Base-by-base conservation (phyloP, 129 eudicot species). In the Artemisia argyi region DNA sequence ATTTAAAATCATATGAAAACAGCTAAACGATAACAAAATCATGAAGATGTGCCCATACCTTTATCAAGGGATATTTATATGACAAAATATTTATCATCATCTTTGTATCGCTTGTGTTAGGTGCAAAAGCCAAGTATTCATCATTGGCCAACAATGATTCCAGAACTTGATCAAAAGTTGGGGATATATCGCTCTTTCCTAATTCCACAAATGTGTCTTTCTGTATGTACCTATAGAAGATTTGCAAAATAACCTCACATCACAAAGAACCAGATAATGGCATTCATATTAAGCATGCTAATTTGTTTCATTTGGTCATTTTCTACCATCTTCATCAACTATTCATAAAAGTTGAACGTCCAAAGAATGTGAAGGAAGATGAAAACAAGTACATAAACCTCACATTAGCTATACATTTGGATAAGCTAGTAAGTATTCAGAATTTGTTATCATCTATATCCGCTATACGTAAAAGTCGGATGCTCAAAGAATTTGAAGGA, bases 41-140 rank as follows among this genome's bases (percentile, higher is more conserved):
- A 22, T 61, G 47, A 49, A 22, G n/a, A 77, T 32, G 57, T 61
- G 24, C 52, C 17, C 58, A 39, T 85, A 94, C 99, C 99, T 83
- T 85, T 74, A 94, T 75, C 75, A 84, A 65, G 65, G 99, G 97
- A 84, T 84, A 94, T 83, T 81, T 86, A 51, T 81, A 30, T n/a
- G 99, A 88, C 71, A 94, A 73, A 61, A 90, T 15, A 59, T 88
- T 81, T 44, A 94, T 86, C 96, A 94, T 84, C 85, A 77, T 82
- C 75, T 84, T 86, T 77, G 99, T 94, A 80, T 90, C 97, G 19
- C 77, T 84, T 77, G 97, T 87, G 80, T 94, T 82, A 19, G 99
- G 99, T 39, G 91, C 93, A 84, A 94, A 94, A 55, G 97, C 99
- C 84, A 94, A 62, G 77, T 80, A 85, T 80, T 94, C 97, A 56